Conservation (phyloP, 441 rosid species). For the Jatropha multifida region DNA sequence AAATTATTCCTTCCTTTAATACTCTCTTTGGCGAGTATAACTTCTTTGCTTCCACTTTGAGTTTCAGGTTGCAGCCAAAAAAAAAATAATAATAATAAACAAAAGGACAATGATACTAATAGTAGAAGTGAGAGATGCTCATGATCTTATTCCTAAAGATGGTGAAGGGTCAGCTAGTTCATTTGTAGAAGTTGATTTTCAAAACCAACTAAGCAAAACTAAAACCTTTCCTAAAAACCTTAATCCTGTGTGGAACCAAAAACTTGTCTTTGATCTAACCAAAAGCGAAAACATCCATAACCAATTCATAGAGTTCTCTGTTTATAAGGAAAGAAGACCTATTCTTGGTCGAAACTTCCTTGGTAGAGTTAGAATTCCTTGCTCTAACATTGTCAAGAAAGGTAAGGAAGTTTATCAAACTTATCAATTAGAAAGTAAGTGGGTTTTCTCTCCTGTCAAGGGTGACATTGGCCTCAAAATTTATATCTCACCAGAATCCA, state of each 20-base stretch:
- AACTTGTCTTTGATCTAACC: conserved; percentile 41
- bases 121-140: conserved; percentile 61
- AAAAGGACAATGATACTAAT: conserved; percentile 42
- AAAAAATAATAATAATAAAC: no score
- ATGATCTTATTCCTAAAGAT: conserved; percentile 51
- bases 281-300: conserved; percentile 20
- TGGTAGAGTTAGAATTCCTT: conserved; percentile 45
- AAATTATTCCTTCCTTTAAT: conserved; percentile 26
- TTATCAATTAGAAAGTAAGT: conserved; percentile 40
- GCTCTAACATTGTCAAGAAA: conserved; percentile 40
- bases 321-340: conserved; percentile 44
- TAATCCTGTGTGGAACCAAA: conserved; percentile 54
- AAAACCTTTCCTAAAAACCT: conserved; percentile 47
- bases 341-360: conserved; percentile 44
- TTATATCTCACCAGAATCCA: conserved; percentile 32
- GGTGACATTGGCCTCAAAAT: conserved; percentile 57
- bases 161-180: conserved; percentile 53
- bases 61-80: conserved; percentile 43
- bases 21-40: conserved; percentile 32
- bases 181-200: conserved; percentile 48
- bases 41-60: conserved; percentile 59
- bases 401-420: conserved; percentile 54
- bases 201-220: conserved; percentile 47
- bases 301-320: conserved; percentile 33
- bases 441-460: conserved; percentile 41